Conservation (phyloP, 148 eudicot species). For the Cornus suecica region DNA sequence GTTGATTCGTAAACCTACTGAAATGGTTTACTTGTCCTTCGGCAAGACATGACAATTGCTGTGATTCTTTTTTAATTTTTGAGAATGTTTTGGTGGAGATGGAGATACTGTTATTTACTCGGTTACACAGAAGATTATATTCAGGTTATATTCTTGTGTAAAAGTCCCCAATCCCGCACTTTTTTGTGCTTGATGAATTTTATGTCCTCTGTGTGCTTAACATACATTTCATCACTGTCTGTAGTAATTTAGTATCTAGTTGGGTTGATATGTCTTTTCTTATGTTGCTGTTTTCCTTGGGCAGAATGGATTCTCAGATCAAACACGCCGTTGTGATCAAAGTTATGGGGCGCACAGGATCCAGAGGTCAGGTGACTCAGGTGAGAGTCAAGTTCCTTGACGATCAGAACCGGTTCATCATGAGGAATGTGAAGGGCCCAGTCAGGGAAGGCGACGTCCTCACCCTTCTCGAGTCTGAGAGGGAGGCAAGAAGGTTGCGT, state of each 20-base stretch:
- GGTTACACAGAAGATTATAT: too few species aligned
- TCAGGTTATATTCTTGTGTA: background rate
- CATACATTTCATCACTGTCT: background rate
- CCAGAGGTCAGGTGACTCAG: conserved; percentile 35
- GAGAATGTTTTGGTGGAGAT: too few species aligned
- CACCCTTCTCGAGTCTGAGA: conserved; percentile 35
- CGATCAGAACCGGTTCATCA: conserved; percentile 29
- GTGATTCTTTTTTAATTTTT: too few species aligned
- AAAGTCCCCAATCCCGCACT: background rate
- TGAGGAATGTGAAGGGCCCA: conserved; percentile 39
- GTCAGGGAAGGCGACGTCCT: conserved; percentile 30
- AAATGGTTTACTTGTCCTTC: too few species aligned
- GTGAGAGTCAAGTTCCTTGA: conserved; percentile 33
- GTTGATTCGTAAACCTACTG: too few species aligned
- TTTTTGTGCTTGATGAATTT: too few species aligned
- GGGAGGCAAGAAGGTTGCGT: conserved; percentile 37
- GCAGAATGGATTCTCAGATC: conserved; percentile 31
- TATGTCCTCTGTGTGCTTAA: background rate
- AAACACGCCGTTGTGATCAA: conserved; percentile 31
- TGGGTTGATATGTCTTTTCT: background rate
- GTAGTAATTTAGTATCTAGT: background rate
- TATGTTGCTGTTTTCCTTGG: background rate
- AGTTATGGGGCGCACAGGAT: conserved; percentile 34
- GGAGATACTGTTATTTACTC: too few species aligned
- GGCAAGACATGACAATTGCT: too few species aligned